Conservation (phyloP, 2,329 filamentous ascomycete genomes). For the Xylariaceae sp. region DNA sequence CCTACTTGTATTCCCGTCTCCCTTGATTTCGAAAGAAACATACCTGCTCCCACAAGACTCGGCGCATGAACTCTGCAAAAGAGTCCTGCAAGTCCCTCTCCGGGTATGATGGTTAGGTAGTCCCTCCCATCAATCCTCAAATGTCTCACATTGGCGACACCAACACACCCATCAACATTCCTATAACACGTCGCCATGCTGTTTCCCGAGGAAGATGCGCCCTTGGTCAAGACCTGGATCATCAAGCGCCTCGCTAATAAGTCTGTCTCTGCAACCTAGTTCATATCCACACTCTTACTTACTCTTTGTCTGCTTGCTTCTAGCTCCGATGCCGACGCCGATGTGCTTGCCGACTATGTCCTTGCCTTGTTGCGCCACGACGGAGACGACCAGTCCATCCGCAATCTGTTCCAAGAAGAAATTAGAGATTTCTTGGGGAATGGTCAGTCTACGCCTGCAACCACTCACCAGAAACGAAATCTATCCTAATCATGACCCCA, state of each 20-base stretch:
- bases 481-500: conserved; percentile 24
- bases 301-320: conserved; percentile 6
- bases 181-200: conserved; percentile 44
- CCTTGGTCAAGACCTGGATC: conserved; percentile 70
- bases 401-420: conserved; percentile 65
- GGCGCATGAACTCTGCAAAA: too few relatives aligned
- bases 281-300: conserved; percentile 6
- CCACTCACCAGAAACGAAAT: conserved; percentile 9
- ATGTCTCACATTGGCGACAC: too few relatives aligned
- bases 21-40: too few relatives aligned
- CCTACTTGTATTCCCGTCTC: too few relatives aligned
- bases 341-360: conserved; percentile 82
- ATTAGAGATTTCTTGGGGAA: conserved; percentile 73
- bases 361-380: conserved; percentile 71
- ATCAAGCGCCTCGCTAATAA: conserved; percentile 72
- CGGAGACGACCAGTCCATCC: conserved; percentile 59
- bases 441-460: conserved; percentile 41
- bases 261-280: conserved; percentile 41
- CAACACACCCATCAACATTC: background rate
- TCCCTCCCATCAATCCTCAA: too few relatives aligned
- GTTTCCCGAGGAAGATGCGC: conserved; percentile 59
- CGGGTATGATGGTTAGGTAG: too few relatives aligned
- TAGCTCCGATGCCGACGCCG: conserved; percentile 74
- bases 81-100: too few relatives aligned
- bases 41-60: too few relatives aligned